Base-by-base conservation (phyloP, 176 grass and related monocot species). In the Alloteropsis semialata region DNA sequence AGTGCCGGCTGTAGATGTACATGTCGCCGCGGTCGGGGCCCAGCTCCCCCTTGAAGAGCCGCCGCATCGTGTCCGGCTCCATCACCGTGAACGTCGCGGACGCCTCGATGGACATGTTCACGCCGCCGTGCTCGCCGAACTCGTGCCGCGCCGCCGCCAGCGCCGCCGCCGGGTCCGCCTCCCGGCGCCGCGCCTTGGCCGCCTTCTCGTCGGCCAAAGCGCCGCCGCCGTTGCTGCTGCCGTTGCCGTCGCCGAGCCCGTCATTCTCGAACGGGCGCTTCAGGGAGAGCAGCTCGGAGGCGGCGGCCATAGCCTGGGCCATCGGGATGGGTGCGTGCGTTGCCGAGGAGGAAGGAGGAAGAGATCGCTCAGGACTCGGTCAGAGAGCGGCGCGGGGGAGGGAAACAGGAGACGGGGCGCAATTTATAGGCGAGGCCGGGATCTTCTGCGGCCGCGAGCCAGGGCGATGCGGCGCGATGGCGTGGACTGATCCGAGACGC, bases 71-170 rank as follows among this genome's bases (percentile, higher is more conserved):
- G 30, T 98, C 96, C 2, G 96, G 84, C 82, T 98, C 96, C 96
- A 98, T 98, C 81, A 95, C 96, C 10, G 96, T 98, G 96, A 98
- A 98, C 66, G 96, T 98, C 32, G 96, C 96, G 10, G 96, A 98
- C 61, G 96, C 96, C 92, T 98, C 96, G 83, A 98, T 98, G 53
- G 96, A 98, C 96, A 98, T 98, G 91, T 98, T 98, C 65, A 98
- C 93, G 36, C 96, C 96, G 30, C 96, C 96, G 68, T 98, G 91
- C 90, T 98, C 96, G 2, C 96, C 96, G 67, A 98, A 98, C 85
- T 98, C 96, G 81, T 98, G 96, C 0, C 96, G 90, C 43, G 87
- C 92, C 67, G 65, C 85, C 7, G 96, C 96, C 60, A 98, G 87
- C 25, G 92, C 89, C 22, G 89, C 90, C 22, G 92, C 96, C 1